Conservation (phyloP, 2,329 filamentous ascomycete species). For the Colletotrichum cordylinicola region DNA sequence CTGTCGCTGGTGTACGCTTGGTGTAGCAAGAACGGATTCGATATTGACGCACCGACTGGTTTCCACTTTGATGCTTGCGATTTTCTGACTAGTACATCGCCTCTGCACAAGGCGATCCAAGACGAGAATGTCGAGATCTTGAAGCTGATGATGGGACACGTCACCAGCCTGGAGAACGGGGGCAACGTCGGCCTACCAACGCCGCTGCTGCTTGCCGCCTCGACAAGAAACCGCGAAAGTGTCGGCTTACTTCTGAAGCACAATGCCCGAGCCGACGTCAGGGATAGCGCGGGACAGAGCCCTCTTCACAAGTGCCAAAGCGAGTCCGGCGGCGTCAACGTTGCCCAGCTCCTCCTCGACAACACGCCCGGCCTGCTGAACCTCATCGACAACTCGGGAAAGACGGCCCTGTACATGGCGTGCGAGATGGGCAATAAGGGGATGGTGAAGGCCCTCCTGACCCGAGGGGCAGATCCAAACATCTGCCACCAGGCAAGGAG, state of each 20-base stretch:
- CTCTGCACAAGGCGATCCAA: slow-evolving; percentile 30
- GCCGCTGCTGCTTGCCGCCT: slow-evolving; percentile 34
- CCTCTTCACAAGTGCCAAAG: slow-evolving; percentile 33
- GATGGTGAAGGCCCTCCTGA: slow-evolving; percentile 31
- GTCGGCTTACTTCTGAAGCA: slow-evolving; percentile 31
- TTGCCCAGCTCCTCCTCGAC: slow-evolving; percentile 30
- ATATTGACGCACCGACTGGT: slow-evolving; percentile 24
- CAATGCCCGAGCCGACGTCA: slow-evolving; percentile 28
- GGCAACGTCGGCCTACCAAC: slow-evolving; percentile 27
- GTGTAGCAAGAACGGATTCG: slow-evolving; percentile 31
- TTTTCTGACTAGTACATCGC: slow-evolving; percentile 24
- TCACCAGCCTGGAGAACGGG: slow-evolving; percentile 26
- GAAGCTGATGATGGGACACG: slow-evolving; percentile 28
- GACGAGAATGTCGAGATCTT: slow-evolving; percentile 29
- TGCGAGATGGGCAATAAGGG: slow-evolving; percentile 32
- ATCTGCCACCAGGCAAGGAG: slow-evolving; percentile 23
- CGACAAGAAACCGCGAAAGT: slow-evolving; percentile 30
- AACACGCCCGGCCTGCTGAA: slow-evolving; percentile 24
- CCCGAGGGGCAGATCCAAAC: slow-evolving; percentile 27
- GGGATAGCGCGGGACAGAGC: slow-evolving; percentile 27
- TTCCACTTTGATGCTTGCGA: slow-evolving; percentile 31
- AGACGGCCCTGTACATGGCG: slow-evolving; percentile 34
- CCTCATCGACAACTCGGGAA: slow-evolving; percentile 26
- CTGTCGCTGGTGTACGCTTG: slow-evolving; percentile 27
- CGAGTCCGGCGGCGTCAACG: slow-evolving; percentile 25